Conservation (phyloP, 192 early-diverging fungal species). For the Entophlyctis luteolus region DNA sequence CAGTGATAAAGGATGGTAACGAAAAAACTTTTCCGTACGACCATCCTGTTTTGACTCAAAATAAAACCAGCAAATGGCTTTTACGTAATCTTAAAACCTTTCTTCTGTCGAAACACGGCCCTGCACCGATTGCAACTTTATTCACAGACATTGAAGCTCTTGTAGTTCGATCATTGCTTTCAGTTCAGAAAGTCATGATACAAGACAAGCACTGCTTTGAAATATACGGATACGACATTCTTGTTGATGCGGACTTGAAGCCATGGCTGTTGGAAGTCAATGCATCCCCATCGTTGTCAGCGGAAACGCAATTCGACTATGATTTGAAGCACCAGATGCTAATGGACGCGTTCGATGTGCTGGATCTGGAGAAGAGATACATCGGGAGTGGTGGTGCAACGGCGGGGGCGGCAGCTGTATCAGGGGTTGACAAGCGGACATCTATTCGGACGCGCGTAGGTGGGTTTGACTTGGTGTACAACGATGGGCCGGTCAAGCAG, state of each 20-base stretch:
- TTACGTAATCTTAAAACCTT: slow-evolving; percentile 53
- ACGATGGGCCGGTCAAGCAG: slow-evolving; percentile 60
- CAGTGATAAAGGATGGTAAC: slow-evolving; percentile 44
- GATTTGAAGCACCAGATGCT: slow-evolving; percentile 59
- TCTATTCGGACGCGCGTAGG: slow-evolving; percentile 45
- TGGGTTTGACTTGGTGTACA: slow-evolving; percentile 65
- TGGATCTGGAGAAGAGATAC: slow-evolving; percentile 53
- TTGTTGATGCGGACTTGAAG: slow-evolving; percentile 56
- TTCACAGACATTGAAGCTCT: slow-evolving; percentile 63
- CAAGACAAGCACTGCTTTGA: slow-evolving; percentile 69
- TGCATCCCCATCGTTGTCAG: slow-evolving; percentile 54
- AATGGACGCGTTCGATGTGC: slow-evolving; percentile 58
- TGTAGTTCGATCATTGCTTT: slow-evolving; percentile 55
- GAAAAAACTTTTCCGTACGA: neutral
- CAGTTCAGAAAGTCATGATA: slow-evolving; percentile 66
- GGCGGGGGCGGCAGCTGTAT: neutral
- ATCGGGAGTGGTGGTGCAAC: neutral
- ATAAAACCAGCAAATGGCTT: slow-evolving; percentile 50
- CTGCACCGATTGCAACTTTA: slow-evolving; percentile 38
- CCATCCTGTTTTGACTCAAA: neutral
- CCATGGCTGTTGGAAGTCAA: slow-evolving; percentile 66
- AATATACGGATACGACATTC: slow-evolving; percentile 61
- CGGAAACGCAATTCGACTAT: slow-evolving; percentile 65
- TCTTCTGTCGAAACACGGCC: slow-evolving; percentile 53
- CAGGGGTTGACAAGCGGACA: neutral